A percentile compares a stretch with the other conserved stretches of the same genome.
phyloP scores from a whole-genome alignment of 2,329 filamentous ascomycete genomes.

The Teratosphaeriaceae sp. region DNA sequence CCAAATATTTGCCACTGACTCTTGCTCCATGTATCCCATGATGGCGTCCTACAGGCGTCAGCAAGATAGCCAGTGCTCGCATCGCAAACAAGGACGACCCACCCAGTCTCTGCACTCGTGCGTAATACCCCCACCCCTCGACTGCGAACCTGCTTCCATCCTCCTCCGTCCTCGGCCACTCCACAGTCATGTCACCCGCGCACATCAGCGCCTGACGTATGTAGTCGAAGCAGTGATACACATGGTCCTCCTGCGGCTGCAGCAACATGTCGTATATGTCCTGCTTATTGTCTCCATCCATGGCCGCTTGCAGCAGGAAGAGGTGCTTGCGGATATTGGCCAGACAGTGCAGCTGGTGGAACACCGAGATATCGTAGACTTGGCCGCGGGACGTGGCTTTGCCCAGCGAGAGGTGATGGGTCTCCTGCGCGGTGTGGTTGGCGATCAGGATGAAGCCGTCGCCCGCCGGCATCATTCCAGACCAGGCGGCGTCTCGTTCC shows the following conservation, averaged over 20 bases:
- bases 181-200: constrained; percentile 25
- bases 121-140: constrained; percentile 27
- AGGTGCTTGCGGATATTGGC: constrained; percentile 25
- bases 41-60: constrained; percentile 11
- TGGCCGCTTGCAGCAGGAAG: constrained; percentile 19
- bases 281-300: constrained; percentile 11
- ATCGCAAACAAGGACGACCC: too few species aligned
- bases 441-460: constrained; percentile 29
- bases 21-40: constrained; percentile 13
- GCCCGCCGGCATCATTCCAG: constrained; percentile 21
- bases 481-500: constrained; percentile 25
- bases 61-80: too few species aligned
- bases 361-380: constrained; percentile 30
- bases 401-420: constrained; percentile 22
- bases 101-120: constrained; percentile 28
- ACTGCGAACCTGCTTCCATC: constrained; percentile 27
- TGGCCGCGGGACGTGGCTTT: constrained; percentile 19
- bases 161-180: constrained; percentile 26
- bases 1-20: constrained; percentile 4
- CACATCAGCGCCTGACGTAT: constrained; percentile 26
- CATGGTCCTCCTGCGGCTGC: constrained; percentile 19
- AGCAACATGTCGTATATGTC: constrained; percentile 17
- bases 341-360: constrained; percentile 32
- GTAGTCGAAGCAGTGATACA: constrained; percentile 28
- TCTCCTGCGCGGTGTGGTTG: constrained; percentile 10